Evolutionary conservation across 257 asterid species (phyloP).

Genomic region (Coffea eugenioides): DNA sequence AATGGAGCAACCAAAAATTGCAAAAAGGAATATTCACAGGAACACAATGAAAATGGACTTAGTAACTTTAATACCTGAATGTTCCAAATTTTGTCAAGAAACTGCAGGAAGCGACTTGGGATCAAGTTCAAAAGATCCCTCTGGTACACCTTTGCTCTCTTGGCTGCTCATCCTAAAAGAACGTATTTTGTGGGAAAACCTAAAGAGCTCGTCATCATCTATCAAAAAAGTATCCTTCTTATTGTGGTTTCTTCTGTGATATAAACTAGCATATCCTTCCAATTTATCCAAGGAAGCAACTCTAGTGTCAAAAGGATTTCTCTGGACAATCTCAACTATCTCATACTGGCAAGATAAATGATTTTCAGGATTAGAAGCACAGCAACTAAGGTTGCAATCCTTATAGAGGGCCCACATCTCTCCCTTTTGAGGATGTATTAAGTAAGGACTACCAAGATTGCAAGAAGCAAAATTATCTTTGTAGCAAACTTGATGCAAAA

Average conservation of each 20-base stretch:
- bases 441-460: too few relatives aligned
- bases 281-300: constrained; percentile 58
- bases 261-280: constrained; percentile 30
- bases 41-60: too few relatives aligned
- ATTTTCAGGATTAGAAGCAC: constrained; percentile 38
- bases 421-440: too few relatives aligned
- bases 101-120: background rate
- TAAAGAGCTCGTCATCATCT: background rate
- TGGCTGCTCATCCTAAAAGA: constrained; percentile 6
- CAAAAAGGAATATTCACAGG: too few relatives aligned
- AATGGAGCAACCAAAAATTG: too few relatives aligned
- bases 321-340: constrained; percentile 56
- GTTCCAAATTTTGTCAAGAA: too few relatives aligned
- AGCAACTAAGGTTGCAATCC: constrained; percentile 36
- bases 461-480: too few relatives aligned
- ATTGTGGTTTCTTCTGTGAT: background rate
- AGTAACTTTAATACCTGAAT: too few relatives aligned
- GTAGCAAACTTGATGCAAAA: too few relatives aligned
- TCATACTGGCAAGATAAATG: constrained; percentile 40
- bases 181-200: background rate
- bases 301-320: constrained; percentile 29
- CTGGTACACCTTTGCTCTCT: constrained; percentile 3
- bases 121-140: constrained; percentile 3
- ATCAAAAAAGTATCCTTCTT: background rate
- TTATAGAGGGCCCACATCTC: constrained; percentile 5